Evolutionary conservation across 768 basidiomycete genomes (phyloP), one percentile per base, ranked within the genome.

Genomic region (Trametes elegans): DNA sequence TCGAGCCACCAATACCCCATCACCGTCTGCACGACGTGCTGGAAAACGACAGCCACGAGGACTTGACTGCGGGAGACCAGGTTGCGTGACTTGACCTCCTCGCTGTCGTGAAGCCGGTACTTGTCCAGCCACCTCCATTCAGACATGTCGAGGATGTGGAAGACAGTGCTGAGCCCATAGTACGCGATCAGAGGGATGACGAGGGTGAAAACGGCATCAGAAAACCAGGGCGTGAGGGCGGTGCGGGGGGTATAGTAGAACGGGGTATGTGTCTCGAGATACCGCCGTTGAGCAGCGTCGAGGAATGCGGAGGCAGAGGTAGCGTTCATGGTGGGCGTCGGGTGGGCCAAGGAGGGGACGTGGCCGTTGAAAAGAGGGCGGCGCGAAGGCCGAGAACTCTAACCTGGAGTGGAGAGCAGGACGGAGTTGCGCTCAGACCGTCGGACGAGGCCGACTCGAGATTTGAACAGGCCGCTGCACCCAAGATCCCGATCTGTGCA

Each of bases 71-170:
- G 81, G 0, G 90, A 84, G 3, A 82, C 94, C 8, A 82, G 78
- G 68, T 98, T 98, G 53, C 83, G 77, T 2, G 80, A 70, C 54
- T 77, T 76, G 55, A 93, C 84, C 66, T 98, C 95, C 13, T 74
- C 76, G 1, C 90, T 88, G 46, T 93, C 90, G 70, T 99, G 96
- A 41, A 98, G 88, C 39, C 93, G 81, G 69, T 91, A 86, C 55
- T 80, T 83, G 59, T 95, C 85, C 29, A 97, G 78, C 79, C 84
- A 87, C 64, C 82, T 74, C 82, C 85, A 89, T 24, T 74, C 76
- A 3, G 83, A 85, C n/a, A 74, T 72, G 73, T 99, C 97, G 63
- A 99, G 77, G 39, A 71, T 66, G 68, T 93, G 86, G 74, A 97
- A 98, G 68, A 90, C 70, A 45, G 87, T 73, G 3, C 92, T 92